Evolutionary conservation across 169 alveolate genomes (phyloP).

Genomic region (Ichthyophthirius multifiliis): DNA sequence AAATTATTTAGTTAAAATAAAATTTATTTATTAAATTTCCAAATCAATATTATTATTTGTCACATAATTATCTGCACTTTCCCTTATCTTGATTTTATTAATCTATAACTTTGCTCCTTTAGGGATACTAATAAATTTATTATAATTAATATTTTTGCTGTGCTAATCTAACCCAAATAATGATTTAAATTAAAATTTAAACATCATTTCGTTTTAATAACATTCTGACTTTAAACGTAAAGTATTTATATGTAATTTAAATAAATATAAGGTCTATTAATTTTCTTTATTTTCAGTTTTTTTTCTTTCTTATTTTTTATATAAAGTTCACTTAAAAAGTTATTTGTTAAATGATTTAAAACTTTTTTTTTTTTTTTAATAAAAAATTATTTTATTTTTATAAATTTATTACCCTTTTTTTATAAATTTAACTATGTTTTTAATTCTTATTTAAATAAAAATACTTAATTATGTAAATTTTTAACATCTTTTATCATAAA

Average conservation of each 20-base stretch:
- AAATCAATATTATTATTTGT: constrained; percentile 19
- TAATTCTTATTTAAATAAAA: constrained; percentile 26
- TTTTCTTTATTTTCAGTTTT: not conserved
- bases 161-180: constrained; percentile 6
- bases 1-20: constrained; percentile 20
- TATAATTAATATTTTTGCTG: constrained; percentile 9
- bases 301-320: not conserved
- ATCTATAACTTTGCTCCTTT: constrained; percentile 29
- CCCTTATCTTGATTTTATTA: constrained; percentile 14
- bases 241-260: not conserved
- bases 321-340: not conserved
- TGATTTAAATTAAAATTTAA: constrained; percentile 8
- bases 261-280: not conserved
- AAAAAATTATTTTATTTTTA: constrained; percentile 8
- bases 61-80: constrained; percentile 22
- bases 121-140: constrained; percentile 17
- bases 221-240: not conserved
- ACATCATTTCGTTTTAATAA: not conserved
- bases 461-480: constrained; percentile 26
- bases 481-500: constrained; percentile 12
- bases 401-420: constrained; percentile 6
- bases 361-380: not conserved
- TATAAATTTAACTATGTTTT: constrained; percentile 8
- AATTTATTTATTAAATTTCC: constrained; percentile 9
- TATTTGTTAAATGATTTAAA: not conserved